Conservation (phyloP, 805 yeast species). For the Metschnikowia aberdeeniae region DNA sequence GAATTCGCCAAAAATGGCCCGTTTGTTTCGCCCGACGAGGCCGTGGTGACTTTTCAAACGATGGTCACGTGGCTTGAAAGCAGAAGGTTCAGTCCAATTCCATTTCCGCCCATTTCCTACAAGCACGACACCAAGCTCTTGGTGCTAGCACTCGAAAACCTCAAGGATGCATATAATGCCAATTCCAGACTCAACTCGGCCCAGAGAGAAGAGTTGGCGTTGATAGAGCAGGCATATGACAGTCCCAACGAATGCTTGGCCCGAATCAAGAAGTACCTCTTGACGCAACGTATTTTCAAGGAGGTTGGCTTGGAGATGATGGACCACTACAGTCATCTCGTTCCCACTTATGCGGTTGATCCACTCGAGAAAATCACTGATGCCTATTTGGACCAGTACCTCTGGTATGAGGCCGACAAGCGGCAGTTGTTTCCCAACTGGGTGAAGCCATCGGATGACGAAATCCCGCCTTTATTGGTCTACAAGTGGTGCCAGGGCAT, state of each 20-base stretch:
- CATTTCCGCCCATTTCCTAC: constrained; percentile 89
- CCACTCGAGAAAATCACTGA: constrained; percentile 95
- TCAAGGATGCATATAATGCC: constrained; percentile 69
- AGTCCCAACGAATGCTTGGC: constrained; percentile 91
- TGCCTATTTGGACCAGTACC: constrained; percentile 90
- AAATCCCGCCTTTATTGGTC: constrained; percentile 85
- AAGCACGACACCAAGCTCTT: constrained; percentile 90
- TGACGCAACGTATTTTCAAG: constrained; percentile 89
- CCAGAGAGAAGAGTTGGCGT: constrained; percentile 88
- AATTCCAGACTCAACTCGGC: constrained; percentile 73
- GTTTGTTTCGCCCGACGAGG: constrained; percentile 78
- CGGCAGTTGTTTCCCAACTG: constrained; percentile 88
- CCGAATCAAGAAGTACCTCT: constrained; percentile 72
- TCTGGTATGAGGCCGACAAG: constrained; percentile 94
- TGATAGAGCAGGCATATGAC: constrained; percentile 95
- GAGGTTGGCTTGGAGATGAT: constrained; percentile 85
- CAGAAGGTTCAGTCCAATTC: constrained; percentile 78
- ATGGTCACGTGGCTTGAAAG: constrained; percentile 91
- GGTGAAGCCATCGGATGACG: constrained; percentile 93
- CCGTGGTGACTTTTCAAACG: constrained; percentile 78
- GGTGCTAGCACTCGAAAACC: constrained; percentile 81
- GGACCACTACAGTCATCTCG: constrained; percentile 80
- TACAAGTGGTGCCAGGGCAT: constrained; percentile 94
- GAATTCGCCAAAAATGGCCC: constrained; percentile 83
- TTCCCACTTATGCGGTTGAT: constrained; percentile 84